Conservation (phyloP, 441 rosid genomes). For the Jatropha multifida region DNA sequence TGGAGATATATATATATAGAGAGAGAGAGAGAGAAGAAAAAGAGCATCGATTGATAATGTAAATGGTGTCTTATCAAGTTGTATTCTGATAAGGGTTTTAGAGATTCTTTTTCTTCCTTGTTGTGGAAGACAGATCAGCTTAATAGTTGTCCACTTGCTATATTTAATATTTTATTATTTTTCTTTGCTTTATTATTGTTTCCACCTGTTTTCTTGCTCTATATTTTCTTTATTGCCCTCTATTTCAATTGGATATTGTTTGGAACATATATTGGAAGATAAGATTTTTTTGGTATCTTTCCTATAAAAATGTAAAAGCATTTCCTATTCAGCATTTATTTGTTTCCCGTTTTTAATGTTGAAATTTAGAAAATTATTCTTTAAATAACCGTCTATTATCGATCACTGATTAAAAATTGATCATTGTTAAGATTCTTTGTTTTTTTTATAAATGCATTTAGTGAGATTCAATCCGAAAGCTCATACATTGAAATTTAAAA, state of each 20-base stretch:
- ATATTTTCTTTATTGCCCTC: too few relatives aligned
- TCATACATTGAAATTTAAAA: too few relatives aligned
- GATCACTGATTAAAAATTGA: too few relatives aligned
- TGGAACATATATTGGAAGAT: not conserved
- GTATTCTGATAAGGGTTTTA: conserved; percentile 1
- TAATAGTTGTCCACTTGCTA: not conserved
- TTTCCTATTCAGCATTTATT: too few relatives aligned
- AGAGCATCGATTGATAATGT: not conserved
- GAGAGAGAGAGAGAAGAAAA: not conserved
- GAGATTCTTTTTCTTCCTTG: conserved; percentile 7
- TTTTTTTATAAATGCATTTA: too few relatives aligned
- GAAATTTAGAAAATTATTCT: too few relatives aligned
- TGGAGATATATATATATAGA: conserved; percentile 25
- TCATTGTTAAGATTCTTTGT: too few relatives aligned
- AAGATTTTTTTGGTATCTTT: conserved; percentile 3
- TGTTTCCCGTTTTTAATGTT: too few relatives aligned
- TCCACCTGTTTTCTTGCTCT: not conserved
- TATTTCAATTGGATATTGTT: too few relatives aligned
- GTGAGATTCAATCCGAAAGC: too few relatives aligned
- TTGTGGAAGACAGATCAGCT: conserved; percentile 34
- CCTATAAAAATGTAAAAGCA: not conserved
- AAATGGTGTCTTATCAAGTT: conserved; percentile 7
- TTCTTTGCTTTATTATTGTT: not conserved
- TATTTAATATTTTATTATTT: not conserved
- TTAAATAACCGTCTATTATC: too few relatives aligned